Evolutionary conservation across 1,139 yeast genomes (phyloP), one percentile per base, ranked within the genome.

Genomic region (Magnusiomyces starmeri): DNA sequence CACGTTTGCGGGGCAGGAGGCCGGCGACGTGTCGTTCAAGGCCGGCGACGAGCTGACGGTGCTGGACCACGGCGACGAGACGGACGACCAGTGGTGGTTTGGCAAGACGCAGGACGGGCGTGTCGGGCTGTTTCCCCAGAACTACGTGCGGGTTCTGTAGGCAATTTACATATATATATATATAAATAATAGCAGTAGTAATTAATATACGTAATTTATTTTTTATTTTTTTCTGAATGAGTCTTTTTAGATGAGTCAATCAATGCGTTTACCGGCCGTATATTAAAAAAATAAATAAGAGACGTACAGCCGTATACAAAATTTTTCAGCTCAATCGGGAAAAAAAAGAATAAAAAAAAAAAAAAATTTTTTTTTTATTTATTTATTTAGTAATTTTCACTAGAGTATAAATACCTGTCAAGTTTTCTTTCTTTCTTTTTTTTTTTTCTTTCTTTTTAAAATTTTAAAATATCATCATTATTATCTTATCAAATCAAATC

Each of bases 11-110:
- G 73, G 73, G 7, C 65, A 62, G 43, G 67, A 67, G 48, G 70
- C 71, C 1, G 80, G 77, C 0, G 87, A 82, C 60, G 70, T 82
- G 27, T 60, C 75, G 2, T 73, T 82, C 56, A 59, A 67, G 26
- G 67, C 63, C 37, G 84, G 83, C 9, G 84, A 80, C 54, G 60
- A 63, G 45, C 73, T 82, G 39, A 66, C 63, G 42, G 67, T 82
- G 1, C 54, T 77, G 29, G 75, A 74, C 49, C 66, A 63, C 22
- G 68, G 71, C 1, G 67, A 66, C 21, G 69, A 60, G 39, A 58
- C 59, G 18, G 75, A 70, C 40, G 75, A 75, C 4, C 66, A 69
- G 29, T 82, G 87, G 87, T 82, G 85, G 85, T 73, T 73, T 55
- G 87, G 86, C 1, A 73, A 74, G 59, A 58, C 74, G 44, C 42